These are phyloP conservation scores for Euclidium syriacum DNA, from an alignment of 345 rosid species.

Conservation along the genomic window DNA sequence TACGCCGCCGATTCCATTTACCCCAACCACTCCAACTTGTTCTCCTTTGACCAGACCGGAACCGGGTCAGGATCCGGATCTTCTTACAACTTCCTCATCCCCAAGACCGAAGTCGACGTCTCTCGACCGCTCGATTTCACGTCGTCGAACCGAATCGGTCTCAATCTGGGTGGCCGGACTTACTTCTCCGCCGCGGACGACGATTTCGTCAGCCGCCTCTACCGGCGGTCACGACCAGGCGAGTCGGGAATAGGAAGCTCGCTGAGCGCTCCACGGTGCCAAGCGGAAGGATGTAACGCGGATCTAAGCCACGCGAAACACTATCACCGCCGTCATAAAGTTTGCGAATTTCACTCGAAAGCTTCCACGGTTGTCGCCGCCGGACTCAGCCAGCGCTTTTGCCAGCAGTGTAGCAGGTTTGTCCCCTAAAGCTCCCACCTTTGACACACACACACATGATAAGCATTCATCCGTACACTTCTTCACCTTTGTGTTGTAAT, in stretches of 20 bases:
- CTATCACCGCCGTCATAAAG: constrained; percentile 96
- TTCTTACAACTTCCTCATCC: constrained; percentile 39
- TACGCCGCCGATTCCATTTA: constrained; percentile 35
- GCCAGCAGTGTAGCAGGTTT: constrained; percentile 99
- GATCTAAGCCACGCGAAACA: constrained; percentile 91
- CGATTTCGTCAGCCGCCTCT: constrained; percentile 80
- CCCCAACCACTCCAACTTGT: constrained; percentile 32
- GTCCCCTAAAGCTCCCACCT: constrained; percentile 21
- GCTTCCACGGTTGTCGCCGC: constrained; percentile 83
- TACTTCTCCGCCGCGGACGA: constrained; percentile 90
- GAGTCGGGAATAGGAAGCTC: constrained; percentile 46
- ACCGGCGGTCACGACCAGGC: constrained; percentile 69
- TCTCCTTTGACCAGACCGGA: constrained; percentile 36
- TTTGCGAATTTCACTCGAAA: constrained; percentile 95
- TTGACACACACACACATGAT: constrained; percentile 19
- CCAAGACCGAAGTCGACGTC: constrained; percentile 64
- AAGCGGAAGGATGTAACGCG: constrained; percentile 95
- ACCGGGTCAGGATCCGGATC: neutral
- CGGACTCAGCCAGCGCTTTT: constrained; percentile 94
- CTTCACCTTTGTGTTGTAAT: constrained; percentile 12
- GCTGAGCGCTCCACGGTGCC: constrained; percentile 58
- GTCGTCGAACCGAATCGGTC: constrained; percentile 63
- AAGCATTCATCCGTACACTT: constrained; percentile 1
- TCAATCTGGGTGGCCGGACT: constrained; percentile 86
- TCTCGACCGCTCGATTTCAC: constrained; percentile 45